These are phyloP conservation scores for Pseudogymnoascus sp. DNA, from an alignment of 2,329 filamentous ascomycete genomes.

Conservation along the genomic window DNA sequence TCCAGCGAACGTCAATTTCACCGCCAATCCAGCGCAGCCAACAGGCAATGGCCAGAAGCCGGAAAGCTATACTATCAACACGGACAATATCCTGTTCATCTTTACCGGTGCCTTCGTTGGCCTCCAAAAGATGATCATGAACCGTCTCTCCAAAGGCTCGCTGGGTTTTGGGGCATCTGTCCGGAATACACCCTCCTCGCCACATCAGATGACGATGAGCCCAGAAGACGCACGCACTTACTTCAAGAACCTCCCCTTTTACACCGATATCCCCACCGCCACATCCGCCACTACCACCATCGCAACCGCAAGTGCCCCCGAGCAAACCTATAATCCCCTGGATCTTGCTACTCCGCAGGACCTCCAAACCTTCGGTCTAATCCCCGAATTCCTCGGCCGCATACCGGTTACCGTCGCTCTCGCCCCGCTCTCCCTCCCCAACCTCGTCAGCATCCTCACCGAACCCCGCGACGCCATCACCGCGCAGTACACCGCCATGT, in stretches of 20 bases:
- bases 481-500: conserved; percentile 81
- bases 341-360: conserved; percentile 69
- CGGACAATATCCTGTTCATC: conserved; percentile 94
- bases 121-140: conserved; percentile 77
- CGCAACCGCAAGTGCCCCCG: not conserved
- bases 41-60: conserved; percentile 17
- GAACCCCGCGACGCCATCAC: conserved; percentile 86
- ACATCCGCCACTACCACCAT: not conserved
- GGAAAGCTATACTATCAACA: conserved; percentile 66
- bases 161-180: conserved; percentile 90
- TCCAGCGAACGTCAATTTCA: conserved; percentile 14
- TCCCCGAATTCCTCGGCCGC: conserved; percentile 91
- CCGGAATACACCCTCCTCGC: conserved; percentile 45
- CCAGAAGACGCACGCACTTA: conserved; percentile 48
- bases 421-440: conserved; percentile 58
- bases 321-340: conserved; percentile 37
- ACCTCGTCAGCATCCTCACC: conserved; percentile 79
- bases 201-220: conserved; percentile 48
- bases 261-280: conserved; percentile 24
- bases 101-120: conserved; percentile 94
- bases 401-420: conserved; percentile 86
- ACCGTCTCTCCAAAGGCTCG: conserved; percentile 72
- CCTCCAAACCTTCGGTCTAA: conserved; percentile 80
- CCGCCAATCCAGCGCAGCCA: conserved; percentile 15
- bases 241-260: conserved; percentile 53